Base-by-base conservation (phyloP, 805 yeast genomes). In the Saccharomycopsis synnaedendra region DNA sequence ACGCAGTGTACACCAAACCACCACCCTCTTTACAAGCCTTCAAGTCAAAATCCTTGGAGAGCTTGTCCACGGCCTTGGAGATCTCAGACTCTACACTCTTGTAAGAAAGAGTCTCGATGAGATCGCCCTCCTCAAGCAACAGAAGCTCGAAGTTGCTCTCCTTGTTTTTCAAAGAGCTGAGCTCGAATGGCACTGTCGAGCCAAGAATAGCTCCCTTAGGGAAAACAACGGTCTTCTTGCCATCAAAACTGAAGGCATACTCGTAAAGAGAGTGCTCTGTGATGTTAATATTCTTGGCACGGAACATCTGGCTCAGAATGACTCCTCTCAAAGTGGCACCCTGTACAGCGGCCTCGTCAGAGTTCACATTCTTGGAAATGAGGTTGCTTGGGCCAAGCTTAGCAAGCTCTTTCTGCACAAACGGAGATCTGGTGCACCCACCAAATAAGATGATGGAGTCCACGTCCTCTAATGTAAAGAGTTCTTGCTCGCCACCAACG, bases 341-440 rank as follows among this genome's bases (percentile, higher is more conserved):
- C 57, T 85, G 71, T 9, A 86, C 96, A 45, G 86, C 86, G 41
- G 97, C 80, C 67, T 93, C 98, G 64, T 93, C 98, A 0, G 98
- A 93, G 63, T 93, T 93, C 41, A 93, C 94, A 45, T 82, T 85
- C 62, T 82, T 87, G 28, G 95, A 72, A 38, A 89, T 69, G 44
- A 68, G 60, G 3, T 76, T 81, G 19, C 76, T 76, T 1, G 82
- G 86, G 39, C 81, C 65, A 41, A 78, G 67, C 2, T 73, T 60
- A 1, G 61, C 52, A 50, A 86, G 66, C 46, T 72, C 75, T 48
- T 75, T 71, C 63, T 87, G 93, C 42, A 93, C 83, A 58, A 84
- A 73, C 10, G 98, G 98, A 32, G 87, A 85, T 61, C 98, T 78
- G 4, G 90, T 78, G 0, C 95, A 78, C 1, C 98, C 98, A 54